Base-by-base conservation (phyloP, 108 stramenopile species). In the Hondaea fermentalgiana region DNA sequence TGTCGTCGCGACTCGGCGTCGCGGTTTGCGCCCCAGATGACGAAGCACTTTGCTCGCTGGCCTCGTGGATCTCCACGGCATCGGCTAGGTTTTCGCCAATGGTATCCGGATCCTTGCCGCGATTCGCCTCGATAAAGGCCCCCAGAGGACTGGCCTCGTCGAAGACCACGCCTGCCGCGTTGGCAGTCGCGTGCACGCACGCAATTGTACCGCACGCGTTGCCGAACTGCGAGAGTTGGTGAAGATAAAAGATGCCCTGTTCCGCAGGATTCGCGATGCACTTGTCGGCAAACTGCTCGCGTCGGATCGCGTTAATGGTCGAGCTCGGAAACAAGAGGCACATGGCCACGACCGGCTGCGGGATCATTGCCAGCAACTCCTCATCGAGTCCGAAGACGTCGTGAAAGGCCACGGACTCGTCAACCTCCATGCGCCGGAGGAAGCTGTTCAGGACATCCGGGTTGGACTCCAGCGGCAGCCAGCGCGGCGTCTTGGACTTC, bases 171-270 rank as follows among this genome's bases (percentile, higher is more conserved):
- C 42, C 44, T 17, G 60, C 29, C 12, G 17, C 59, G 51, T 88
- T 88, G 44, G 58, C 59, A 5, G 51, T 44, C 12, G 88, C 88
- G 88, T 88, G 88, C n/a, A 88, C 60, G 60, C 59, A 64, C 5
- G 88, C 88, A 4, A 88, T 45, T 19, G 89, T 89, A 29, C 89
- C 89, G 44, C 89, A 89, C 21, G 89, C 89, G 49, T 89, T 89
- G 19, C 89, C 89, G 59, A 29, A 59, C 29, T 47, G 44, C 8
- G 72, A 44, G 43, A 58, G 72, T 43, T 89, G 89, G 16, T 83
- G 42, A 19, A 58, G 21, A 53, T 72, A 89, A 59, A 89, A 89
- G 57, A 89, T 19, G 29, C 57, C 72, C 12, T 29, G 29, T 19
- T 89, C 76, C 43, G 44, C 72, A 21, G 72, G 72, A 43, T 83